phyloP scores from a whole-genome alignment of 2,329 filamentous ascomycete species.

The Alternaria consortialis region DNA sequence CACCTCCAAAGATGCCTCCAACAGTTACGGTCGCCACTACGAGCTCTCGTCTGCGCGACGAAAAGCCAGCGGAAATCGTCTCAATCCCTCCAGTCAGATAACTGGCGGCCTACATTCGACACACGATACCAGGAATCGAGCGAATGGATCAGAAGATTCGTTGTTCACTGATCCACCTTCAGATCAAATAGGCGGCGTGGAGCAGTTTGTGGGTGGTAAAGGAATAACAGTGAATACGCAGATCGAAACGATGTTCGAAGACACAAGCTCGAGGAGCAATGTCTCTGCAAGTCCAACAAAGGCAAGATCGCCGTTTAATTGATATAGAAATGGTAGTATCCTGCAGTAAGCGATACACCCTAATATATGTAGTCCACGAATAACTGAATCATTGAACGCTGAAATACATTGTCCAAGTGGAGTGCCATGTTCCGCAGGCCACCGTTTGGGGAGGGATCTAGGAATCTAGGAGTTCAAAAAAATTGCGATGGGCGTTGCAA shows the following conservation, averaged over 20 bases:
- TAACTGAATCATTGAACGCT: not conserved
- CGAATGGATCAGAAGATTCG: constrained; percentile 28
- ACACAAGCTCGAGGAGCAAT: not conserved
- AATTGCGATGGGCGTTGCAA: not conserved
- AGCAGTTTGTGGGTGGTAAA: constrained; percentile 6
- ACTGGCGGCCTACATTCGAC: constrained; percentile 7
- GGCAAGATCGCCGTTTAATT: constrained; percentile 9
- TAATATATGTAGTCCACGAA: not conserved
- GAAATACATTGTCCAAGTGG: not conserved
- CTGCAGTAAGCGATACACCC: not conserved
- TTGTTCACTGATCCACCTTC: constrained; percentile 15
- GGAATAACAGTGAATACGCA: constrained; percentile 24
- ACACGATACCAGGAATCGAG: constrained; percentile 1
- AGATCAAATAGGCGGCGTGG: not conserved
- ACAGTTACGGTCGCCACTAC: constrained; percentile 35
- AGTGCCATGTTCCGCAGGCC: not conserved
- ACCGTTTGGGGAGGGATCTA: not conserved
- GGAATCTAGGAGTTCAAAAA: not conserved
- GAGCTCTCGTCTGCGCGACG: constrained; percentile 30
- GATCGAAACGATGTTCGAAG: constrained; percentile 21
- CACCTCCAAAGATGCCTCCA: constrained; percentile 24
- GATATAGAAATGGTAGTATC: not conserved
- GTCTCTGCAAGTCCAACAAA: constrained; percentile 5
- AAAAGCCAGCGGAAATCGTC: constrained; percentile 17
- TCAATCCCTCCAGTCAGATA: constrained; percentile 2